Evolutionary conservation across 495 filamentous ascomycete species (phyloP).

Genomic region (Pyrenula massariospora): DNA sequence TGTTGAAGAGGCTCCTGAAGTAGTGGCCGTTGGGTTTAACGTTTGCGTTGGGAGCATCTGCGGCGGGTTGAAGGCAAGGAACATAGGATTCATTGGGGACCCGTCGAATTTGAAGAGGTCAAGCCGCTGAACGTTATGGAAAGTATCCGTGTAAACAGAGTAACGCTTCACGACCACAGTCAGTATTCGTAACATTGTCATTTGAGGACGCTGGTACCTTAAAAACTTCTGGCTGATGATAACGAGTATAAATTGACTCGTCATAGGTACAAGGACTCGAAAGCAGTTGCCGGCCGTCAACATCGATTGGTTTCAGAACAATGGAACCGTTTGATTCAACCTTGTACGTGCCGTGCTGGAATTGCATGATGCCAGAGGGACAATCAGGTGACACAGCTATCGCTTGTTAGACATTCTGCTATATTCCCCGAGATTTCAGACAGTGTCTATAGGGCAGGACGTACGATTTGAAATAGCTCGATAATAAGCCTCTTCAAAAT

Average conservation of each 20-base stretch:
- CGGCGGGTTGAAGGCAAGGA: conserved; percentile 54
- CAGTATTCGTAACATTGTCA: conserved; percentile 6
- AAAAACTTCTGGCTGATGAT: conserved; percentile 56
- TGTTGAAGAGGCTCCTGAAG: conserved; percentile 18
- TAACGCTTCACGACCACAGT: conserved; percentile 37
- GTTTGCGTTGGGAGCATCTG: conserved; percentile 66
- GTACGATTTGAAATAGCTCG: conserved; percentile 62
- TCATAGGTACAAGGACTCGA: conserved; percentile 52
- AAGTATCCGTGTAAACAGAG: conserved; percentile 47
- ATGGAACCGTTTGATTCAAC: conserved; percentile 47
- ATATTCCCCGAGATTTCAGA: conserved; percentile 5
- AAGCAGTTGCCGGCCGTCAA: conserved; percentile 61
- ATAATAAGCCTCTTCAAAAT: conserved; percentile 67
- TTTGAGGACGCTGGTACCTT: conserved; percentile 29
- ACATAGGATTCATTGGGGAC: conserved; percentile 61
- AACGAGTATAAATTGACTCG: conserved; percentile 50
- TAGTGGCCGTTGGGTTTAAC: conserved; percentile 42
- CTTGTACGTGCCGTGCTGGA: conserved; percentile 59
- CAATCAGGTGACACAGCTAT: conserved; percentile 52
- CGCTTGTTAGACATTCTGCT: conserved; percentile 1
- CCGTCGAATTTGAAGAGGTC: conserved; percentile 57
- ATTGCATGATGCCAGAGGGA: conserved; percentile 62
- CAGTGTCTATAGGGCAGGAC: conserved; percentile 13
- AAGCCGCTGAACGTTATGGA: conserved; percentile 51
- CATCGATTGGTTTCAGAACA: conserved; percentile 46